Evolutionary conservation across 2,329 filamentous ascomycete species (phyloP).

Genomic region (Zarea fungicola): DNA sequence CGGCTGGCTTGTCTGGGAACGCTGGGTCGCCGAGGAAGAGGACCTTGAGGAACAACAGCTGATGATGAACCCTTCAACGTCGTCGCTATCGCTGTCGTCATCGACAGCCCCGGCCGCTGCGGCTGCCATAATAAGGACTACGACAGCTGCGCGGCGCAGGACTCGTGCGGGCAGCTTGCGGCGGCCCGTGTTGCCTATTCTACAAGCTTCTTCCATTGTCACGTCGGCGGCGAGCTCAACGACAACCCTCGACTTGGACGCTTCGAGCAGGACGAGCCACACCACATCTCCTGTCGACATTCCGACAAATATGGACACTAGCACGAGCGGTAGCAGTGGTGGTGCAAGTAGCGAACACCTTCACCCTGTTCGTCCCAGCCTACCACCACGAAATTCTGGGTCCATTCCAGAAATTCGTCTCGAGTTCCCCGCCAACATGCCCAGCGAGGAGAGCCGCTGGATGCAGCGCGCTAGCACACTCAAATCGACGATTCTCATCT

Average conservation of each 20-base stretch:
- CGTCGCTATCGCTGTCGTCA: conserved; percentile 31
- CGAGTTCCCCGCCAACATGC: conserved; percentile 21
- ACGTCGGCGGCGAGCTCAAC: conserved; percentile 43
- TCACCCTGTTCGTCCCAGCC: not conserved
- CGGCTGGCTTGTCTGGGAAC: conserved; percentile 89
- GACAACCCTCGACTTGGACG: conserved; percentile 32
- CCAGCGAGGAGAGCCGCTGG: conserved; percentile 35
- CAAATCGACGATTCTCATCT: conserved; percentile 90
- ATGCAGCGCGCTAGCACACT: conserved; percentile 66
- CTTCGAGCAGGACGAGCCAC: not conserved
- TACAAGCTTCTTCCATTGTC: conserved; percentile 17
- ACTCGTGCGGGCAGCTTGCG: conserved; percentile 33
- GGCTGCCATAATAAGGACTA: not conserved
- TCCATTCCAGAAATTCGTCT: not conserved
- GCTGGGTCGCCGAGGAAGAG: conserved; percentile 74
- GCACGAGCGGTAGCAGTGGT: not conserved
- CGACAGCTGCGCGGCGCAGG: conserved; percentile 23
- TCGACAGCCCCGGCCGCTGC: conserved; percentile 28
- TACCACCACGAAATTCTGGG: not conserved
- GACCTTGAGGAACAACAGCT: conserved; percentile 37
- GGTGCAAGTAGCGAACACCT: not conserved
- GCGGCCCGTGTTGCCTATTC: conserved; percentile 23
- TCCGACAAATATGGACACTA: not conserved
- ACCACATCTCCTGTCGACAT: not conserved
- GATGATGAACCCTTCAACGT: conserved; percentile 22